Conservation (phyloP, 148 eudicot genomes). For the Suaeda aralocaspica region DNA sequence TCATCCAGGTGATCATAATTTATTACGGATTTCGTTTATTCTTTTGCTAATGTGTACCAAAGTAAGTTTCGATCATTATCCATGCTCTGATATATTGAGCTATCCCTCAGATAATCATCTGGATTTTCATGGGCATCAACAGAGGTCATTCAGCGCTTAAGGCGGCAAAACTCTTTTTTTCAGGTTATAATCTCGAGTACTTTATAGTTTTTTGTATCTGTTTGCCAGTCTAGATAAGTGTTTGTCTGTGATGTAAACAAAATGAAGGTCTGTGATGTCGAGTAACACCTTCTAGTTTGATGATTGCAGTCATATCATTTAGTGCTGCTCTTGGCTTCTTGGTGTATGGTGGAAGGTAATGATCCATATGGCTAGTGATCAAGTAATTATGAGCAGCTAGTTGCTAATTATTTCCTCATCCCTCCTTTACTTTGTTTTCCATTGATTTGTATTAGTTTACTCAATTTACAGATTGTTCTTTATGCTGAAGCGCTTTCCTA, state of each 20-base stretch:
- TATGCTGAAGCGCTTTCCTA: constrained; percentile 59
- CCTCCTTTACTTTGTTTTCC: neutral
- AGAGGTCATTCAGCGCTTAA: constrained; percentile 37
- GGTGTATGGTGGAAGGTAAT: constrained; percentile 63
- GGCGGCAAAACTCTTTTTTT: constrained; percentile 45
- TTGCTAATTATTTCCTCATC: no score
- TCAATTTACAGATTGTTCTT: constrained; percentile 45
- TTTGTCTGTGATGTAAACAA: neutral
- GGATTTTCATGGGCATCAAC: constrained; percentile 41
- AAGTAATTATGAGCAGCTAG: neutral
- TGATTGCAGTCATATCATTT: constrained; percentile 45
- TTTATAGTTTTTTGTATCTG: neutral
- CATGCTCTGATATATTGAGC: neutral
- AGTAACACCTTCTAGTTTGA: neutral
- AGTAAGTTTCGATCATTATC: neutral
- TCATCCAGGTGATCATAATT: constrained; percentile 40
- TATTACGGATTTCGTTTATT: no score
- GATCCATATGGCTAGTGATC: neutral
- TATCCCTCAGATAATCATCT: constrained; percentile 41
- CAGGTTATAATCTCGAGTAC: constrained; percentile 30
- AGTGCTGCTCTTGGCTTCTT: constrained; percentile 56
- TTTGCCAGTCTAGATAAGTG: no score
- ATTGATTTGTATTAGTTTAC: neutral
- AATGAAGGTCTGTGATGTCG: neutral
- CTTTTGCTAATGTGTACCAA: neutral